A percentile compares a stretch with the other conserved stretches of the same genome.
These are phyloP conservation scores for Suillus discolor DNA, from an alignment of 768 basidiomycete species.

Conservation along the genomic window DNA sequence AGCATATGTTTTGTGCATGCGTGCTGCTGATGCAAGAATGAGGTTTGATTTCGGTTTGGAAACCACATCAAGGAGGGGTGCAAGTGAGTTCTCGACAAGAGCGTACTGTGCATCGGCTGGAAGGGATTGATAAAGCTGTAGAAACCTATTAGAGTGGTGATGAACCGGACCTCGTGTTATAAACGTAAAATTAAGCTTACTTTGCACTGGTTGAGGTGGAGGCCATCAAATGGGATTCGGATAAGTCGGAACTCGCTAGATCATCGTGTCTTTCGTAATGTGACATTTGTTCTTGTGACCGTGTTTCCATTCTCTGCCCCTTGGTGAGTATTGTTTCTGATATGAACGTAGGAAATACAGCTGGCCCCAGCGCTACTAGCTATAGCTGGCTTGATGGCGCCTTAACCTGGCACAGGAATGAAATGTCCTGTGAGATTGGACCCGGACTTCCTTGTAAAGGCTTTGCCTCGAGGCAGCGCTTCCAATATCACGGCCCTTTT, in stretches of 20 bases:
- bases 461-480: slow-evolving; percentile 44
- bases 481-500: slow-evolving; percentile 53
- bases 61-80: slow-evolving; percentile 47
- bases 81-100: slow-evolving; percentile 53
- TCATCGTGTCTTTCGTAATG: neutral
- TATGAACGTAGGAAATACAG: slow-evolving; percentile 15
- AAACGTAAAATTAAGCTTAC: neutral
- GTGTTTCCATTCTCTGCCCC: neutral
- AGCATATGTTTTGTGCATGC: slow-evolving; percentile 40
- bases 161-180: neutral
- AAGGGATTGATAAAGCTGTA: slow-evolving; percentile 49
- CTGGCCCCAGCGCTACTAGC: too few species aligned
- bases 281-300: neutral
- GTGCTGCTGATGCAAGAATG: slow-evolving; percentile 43
- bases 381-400: neutral
- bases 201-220: slow-evolving; percentile 19
- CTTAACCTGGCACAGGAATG: neutral
- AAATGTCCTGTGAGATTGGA: slow-evolving; percentile 8
- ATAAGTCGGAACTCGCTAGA: too few species aligned
- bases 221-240: slow-evolving; percentile 12
- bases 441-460: slow-evolving; percentile 14
- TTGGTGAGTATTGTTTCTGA: slow-evolving; percentile 1
- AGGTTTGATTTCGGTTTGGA: slow-evolving; percentile 40
- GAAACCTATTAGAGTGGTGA: slow-evolving; percentile 38
- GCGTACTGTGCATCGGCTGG: slow-evolving; percentile 53